These are phyloP conservation scores for Lavandula angustifolia DNA, from an alignment of 257 asterid species.

Conservation along the genomic window DNA sequence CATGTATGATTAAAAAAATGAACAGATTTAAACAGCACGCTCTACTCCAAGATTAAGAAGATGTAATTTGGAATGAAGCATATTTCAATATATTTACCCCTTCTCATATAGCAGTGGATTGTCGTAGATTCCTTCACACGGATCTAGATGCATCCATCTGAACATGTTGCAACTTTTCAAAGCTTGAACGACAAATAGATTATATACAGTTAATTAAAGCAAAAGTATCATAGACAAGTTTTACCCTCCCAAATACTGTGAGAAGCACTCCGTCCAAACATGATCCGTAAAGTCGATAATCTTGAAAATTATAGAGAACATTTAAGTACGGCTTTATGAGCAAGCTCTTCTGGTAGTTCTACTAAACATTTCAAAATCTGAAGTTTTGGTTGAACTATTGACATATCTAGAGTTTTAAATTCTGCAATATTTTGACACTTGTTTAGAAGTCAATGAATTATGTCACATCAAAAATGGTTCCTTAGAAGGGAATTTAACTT, in stretches of 20 bases:
- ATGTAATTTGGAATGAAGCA: constrained; percentile 23
- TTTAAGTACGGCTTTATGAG: constrained; percentile 6
- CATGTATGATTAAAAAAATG: constrained; percentile 13
- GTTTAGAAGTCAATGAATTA: constrained; percentile 7
- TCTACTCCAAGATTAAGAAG: constrained; percentile 25
- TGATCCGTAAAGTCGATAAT: constrained; percentile 91
- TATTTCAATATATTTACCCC: constrained; percentile 57
- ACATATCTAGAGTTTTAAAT: too few species aligned
- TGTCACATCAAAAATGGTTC: neutral
- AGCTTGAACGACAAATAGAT: constrained; percentile 25
- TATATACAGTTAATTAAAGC: constrained; percentile 20
- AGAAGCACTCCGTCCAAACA: constrained; percentile 98
- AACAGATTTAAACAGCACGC: constrained; percentile 18
- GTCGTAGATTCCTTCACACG: constrained; percentile 96
- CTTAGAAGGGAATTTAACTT: constrained; percentile 33
- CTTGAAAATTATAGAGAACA: constrained; percentile 45
- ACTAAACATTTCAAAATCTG: too few species aligned
- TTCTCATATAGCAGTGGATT: constrained; percentile 88
- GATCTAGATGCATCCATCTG: constrained; percentile 99
- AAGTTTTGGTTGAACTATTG: neutral
- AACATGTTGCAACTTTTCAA: constrained; percentile 31
- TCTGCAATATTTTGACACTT: too few species aligned
- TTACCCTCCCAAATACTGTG: constrained; percentile 76
- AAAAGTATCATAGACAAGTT: constrained; percentile 26
- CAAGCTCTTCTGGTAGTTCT: neutral